phyloP scores from a whole-genome alignment of 192 early-diverging fungal species.

The Coemansia sp. region DNA sequence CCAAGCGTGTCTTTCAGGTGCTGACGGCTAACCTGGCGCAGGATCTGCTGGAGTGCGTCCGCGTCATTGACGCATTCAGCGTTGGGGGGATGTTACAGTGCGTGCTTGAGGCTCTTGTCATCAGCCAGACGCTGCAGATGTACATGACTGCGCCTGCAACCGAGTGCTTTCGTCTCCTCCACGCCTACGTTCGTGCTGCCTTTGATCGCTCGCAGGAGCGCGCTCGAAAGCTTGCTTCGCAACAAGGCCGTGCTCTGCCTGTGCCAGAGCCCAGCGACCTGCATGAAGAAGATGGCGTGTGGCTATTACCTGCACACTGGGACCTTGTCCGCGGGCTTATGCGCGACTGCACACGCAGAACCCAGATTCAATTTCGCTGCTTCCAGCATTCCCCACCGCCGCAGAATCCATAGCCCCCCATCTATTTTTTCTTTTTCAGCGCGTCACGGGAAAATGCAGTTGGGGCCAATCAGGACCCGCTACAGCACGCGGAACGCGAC shows the following conservation, averaged over 20 bases:
- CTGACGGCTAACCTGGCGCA: constrained; percentile 72
- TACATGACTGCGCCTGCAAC: constrained; percentile 70
- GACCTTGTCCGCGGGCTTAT: constrained; percentile 54
- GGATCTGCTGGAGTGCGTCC: constrained; percentile 76
- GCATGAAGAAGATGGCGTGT: constrained; percentile 32
- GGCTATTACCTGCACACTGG: constrained; percentile 44
- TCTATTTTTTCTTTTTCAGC: background rate
- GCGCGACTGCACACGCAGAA: constrained; percentile 59
- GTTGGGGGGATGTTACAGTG: constrained; percentile 92
- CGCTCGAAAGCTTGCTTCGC: constrained; percentile 33
- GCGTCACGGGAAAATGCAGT: background rate
- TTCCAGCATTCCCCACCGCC: constrained; percentile 38
- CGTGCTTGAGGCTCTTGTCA: constrained; percentile 88
- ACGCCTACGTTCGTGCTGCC: constrained; percentile 68
- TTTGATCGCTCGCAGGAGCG: constrained; percentile 55
- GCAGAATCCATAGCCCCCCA: background rate
- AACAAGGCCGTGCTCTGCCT: constrained; percentile 33
- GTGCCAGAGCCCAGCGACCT: constrained; percentile 21
- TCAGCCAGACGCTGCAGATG: constrained; percentile 76
- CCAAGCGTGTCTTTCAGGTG: constrained; percentile 72
- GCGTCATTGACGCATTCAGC: constrained; percentile 80
- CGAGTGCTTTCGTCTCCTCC: constrained; percentile 72
- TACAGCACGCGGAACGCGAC: background rate
- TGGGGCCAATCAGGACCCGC: background rate
- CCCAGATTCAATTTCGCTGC: constrained; percentile 68